Evolutionary conservation across 495 filamentous ascomycete species (phyloP).

Genomic region (Aspergillus hancockii): DNA sequence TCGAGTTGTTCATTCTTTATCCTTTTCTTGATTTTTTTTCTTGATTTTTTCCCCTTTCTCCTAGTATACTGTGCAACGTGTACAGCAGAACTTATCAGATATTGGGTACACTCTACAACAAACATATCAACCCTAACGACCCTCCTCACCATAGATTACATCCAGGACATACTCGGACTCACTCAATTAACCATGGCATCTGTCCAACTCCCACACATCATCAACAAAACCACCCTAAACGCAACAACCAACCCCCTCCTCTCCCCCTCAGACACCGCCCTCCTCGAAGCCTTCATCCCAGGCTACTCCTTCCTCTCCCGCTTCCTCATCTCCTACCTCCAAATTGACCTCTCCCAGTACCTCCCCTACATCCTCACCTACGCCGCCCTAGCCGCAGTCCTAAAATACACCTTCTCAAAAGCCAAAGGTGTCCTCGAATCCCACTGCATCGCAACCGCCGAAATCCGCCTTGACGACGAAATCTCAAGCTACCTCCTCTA

Average conservation of each 20-base stretch:
- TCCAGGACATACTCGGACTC: not conserved
- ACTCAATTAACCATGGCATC: conserved; percentile 4
- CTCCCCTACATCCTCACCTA: conserved; percentile 60
- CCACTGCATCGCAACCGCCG: conserved; percentile 54
- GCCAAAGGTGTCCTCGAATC: conserved; percentile 32
- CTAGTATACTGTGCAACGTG: not conserved
- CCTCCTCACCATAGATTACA: not conserved
- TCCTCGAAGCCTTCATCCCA: conserved; percentile 75
- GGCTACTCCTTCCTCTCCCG: conserved; percentile 67
- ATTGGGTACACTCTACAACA: too few species aligned
- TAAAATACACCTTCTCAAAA: conserved; percentile 51
- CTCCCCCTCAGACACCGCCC: conserved; percentile 31
- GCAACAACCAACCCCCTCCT: conserved; percentile 18
- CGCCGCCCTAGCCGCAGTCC: conserved; percentile 49
- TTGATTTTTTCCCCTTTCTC: not conserved
- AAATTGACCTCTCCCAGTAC: conserved; percentile 72
- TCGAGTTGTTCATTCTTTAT: conserved; percentile 11
- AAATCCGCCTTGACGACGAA: conserved; percentile 67
- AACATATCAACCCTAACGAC: too few species aligned
- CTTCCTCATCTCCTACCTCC: conserved; percentile 57
- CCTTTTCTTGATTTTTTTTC: conserved; percentile 3
- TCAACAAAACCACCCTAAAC: conserved; percentile 22
- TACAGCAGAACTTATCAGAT: not conserved
- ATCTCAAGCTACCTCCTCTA: conserved; percentile 69
- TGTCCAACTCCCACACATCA: conserved; percentile 15